Conservation (phyloP, 1,284 basidiomycete species). For the Sporisorium exsertum region DNA sequence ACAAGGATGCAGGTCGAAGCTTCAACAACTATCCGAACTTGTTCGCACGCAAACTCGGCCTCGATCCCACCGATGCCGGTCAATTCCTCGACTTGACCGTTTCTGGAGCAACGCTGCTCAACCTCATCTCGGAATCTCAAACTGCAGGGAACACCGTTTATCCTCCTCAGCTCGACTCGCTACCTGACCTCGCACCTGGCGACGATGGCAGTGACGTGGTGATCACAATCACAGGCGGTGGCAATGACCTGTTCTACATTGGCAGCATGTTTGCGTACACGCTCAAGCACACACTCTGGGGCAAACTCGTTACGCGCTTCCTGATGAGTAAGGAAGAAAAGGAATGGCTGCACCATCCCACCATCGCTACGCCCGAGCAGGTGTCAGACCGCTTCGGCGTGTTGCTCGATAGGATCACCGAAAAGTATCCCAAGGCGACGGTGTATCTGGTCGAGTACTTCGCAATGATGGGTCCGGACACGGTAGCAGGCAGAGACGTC, state of each 20-base stretch:
- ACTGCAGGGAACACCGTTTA: constrained; percentile 16
- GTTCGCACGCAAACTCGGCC: constrained; percentile 19
- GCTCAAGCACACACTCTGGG: constrained; percentile 27
- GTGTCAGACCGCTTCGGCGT: constrained; percentile 15
- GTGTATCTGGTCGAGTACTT: constrained; percentile 37
- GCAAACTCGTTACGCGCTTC: constrained; percentile 8
- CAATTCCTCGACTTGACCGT: constrained; percentile 33
- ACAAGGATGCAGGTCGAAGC: constrained; percentile 30
- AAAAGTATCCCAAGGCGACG: constrained; percentile 14
- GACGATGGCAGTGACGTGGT: constrained; percentile 22
- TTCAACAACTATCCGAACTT: constrained; percentile 33
- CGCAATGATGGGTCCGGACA: constrained; percentile 28
- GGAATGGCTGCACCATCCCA: constrained; percentile 3
- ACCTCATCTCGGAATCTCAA: constrained; percentile 23
- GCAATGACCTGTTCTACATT: constrained; percentile 42
- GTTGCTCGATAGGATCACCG: constrained; percentile 13
- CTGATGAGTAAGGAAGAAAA: constrained; percentile 11
- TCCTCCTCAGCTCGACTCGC: constrained; percentile 20
- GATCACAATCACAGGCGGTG: constrained; percentile 28
- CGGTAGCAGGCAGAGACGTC: constrained; percentile 7
- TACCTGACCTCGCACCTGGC: neutral
- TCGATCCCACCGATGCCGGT: constrained; percentile 1
- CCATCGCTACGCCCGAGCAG: constrained; percentile 13
- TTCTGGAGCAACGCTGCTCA: constrained; percentile 30
- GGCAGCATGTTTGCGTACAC: constrained; percentile 32